Evolutionary conservation across 306 rosid species (phyloP).

Genomic region (Erythrophleum fordii): DNA sequence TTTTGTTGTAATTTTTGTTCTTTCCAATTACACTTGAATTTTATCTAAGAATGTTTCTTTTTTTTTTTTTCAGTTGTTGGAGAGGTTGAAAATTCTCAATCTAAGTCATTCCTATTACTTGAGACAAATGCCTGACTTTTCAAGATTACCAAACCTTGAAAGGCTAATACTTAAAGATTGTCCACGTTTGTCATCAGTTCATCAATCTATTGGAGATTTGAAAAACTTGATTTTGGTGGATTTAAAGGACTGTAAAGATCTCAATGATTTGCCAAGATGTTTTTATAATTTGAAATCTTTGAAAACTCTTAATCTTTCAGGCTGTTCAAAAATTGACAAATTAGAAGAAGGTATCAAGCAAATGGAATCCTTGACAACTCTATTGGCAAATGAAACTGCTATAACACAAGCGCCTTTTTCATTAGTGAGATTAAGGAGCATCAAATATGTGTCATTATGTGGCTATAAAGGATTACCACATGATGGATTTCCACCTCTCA

Average conservation of each 20-base stretch:
- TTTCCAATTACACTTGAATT: neutral
- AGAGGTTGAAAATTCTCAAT: neutral
- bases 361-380: slow-evolving; percentile 15
- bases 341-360: neutral
- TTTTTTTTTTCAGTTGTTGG: neutral
- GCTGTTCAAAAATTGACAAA: neutral
- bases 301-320: neutral
- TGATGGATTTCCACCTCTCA: neutral
- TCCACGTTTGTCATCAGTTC: neutral
- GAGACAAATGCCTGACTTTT: neutral
- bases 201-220: neutral
- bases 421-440: neutral
- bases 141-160: neutral
- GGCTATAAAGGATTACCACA: neutral
- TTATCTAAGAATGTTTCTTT: neutral
- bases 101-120: neutral
- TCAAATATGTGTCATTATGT: neutral
- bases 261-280: neutral
- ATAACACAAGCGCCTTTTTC: neutral
- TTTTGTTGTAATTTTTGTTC: neutral
- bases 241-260: neutral
- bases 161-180: neutral
- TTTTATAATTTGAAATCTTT: neutral
- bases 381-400: neutral
- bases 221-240: neutral